phyloP scores from a whole-genome alignment of 129 eudicot species.

The Lactuca saligna region DNA sequence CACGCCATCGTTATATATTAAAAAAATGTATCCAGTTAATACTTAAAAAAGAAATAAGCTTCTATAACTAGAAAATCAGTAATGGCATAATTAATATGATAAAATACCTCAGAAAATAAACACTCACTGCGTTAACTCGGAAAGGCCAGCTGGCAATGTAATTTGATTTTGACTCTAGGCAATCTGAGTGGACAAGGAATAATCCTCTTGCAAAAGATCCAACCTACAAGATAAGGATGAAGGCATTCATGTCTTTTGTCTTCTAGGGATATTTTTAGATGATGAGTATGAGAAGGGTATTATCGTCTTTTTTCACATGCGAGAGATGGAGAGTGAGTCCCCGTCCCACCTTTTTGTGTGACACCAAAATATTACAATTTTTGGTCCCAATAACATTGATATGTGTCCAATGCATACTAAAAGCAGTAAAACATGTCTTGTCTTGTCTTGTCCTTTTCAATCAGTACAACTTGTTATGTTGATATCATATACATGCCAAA shows the following conservation, averaged over 20 bases:
- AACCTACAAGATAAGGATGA: slow-evolving; percentile 46
- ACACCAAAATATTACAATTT: too few species aligned
- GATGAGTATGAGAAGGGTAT: too few species aligned
- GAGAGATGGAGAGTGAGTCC: too few species aligned
- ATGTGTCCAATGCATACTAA: too few species aligned
- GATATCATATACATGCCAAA: not conserved
- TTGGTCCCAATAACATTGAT: too few species aligned
- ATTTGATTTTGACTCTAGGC: slow-evolving; percentile 63
- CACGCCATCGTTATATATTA: not conserved
- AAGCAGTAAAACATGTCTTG: too few species aligned
- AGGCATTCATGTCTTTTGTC: not conserved
- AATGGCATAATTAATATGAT: not conserved
- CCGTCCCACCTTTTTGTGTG: too few species aligned
- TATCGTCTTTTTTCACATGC: too few species aligned
- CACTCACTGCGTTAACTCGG: slow-evolving; percentile 95
- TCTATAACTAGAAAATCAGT: not conserved
- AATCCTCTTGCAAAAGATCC: slow-evolving; percentile 98
- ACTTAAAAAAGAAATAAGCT: not conserved
- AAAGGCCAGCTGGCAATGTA: slow-evolving; percentile 97
- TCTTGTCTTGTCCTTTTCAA: too few species aligned
- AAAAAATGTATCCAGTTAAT: too few species aligned
- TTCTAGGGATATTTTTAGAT: too few species aligned
- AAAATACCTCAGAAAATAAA: not conserved
- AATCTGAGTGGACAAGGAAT: slow-evolving; percentile 95
- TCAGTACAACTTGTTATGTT: too few species aligned